These are phyloP conservation scores for Annona squamosa DNA, from an alignment of 164 flowering plant species.

Conservation along the genomic window DNA sequence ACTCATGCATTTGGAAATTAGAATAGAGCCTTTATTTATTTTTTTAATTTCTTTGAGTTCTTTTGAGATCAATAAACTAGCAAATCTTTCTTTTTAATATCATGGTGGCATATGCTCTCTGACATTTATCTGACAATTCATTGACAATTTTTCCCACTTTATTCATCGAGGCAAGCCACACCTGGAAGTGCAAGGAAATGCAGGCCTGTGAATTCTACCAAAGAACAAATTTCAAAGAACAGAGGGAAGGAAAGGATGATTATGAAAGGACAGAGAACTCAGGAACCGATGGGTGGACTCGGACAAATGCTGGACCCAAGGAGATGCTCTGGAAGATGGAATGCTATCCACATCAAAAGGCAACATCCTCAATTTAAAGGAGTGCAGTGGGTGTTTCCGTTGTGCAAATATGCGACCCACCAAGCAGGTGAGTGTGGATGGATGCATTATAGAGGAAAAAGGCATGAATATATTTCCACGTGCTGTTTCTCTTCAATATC, in stretches of 20 bases:
- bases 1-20: too few species aligned
- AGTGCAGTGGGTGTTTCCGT: not conserved
- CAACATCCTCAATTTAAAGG: too few species aligned
- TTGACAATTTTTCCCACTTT: not conserved
- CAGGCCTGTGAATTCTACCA: not conserved
- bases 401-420: not conserved
- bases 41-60: too few species aligned
- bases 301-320: not conserved
- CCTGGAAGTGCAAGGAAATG: too few species aligned
- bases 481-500: too few species aligned
- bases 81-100: too few species aligned
- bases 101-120: too few species aligned
- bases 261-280: not conserved
- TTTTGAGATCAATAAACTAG: too few species aligned
- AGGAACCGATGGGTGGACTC: not conserved
- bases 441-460: not conserved
- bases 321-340: not conserved
- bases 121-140: too few species aligned
- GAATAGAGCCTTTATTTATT: too few species aligned
- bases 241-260: not conserved
- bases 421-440: not conserved
- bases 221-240: not conserved
- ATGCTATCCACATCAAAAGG: not conserved
- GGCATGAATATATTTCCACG: too few species aligned
- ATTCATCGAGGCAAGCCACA: not conserved